Conservation (phyloP, 768 basidiomycete species). For the Tricholoma hemisulphureum region DNA sequence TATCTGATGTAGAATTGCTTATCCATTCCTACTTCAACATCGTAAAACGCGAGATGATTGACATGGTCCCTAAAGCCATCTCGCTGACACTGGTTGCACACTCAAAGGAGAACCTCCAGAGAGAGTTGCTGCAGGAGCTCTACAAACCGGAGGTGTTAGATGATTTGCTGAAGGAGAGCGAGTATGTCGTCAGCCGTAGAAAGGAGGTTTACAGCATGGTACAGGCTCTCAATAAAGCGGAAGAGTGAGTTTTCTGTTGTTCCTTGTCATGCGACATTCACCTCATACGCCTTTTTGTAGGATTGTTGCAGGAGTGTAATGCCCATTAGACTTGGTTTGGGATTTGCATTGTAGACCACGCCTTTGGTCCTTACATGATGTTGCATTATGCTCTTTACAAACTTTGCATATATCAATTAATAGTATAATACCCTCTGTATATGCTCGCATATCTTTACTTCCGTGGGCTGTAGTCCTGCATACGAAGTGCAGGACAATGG, state of each 20-base stretch:
- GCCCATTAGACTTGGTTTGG: background rate
- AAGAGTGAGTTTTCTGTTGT: slow-evolving; percentile 63
- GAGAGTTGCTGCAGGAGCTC: slow-evolving; percentile 90
- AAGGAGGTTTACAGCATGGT: slow-evolving; percentile 96
- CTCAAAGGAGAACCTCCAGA: slow-evolving; percentile 93
- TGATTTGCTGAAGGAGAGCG: slow-evolving; percentile 92
- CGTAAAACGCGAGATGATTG: slow-evolving; percentile 98
- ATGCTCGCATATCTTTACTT: slow-evolving; percentile 11
- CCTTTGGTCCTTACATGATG: slow-evolving; percentile 9
- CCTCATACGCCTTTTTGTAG: slow-evolving; percentile 27
- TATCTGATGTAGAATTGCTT: slow-evolving; percentile 65
- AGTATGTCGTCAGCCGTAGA: slow-evolving; percentile 82
- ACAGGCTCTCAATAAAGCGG: slow-evolving; percentile 91
- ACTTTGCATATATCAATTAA: slow-evolving; percentile 15
- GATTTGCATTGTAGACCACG: slow-evolving; percentile 6
- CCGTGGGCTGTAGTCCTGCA: slow-evolving; percentile 4
- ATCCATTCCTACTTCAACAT: slow-evolving; percentile 98
- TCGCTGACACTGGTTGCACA: slow-evolving; percentile 86
- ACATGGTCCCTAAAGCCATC: slow-evolving; percentile 98
- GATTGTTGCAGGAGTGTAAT: slow-evolving; percentile 63
- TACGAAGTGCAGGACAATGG: too few species aligned
- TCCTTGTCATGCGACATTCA: slow-evolving; percentile 3
- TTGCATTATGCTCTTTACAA: slow-evolving; percentile 28
- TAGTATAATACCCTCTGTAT: slow-evolving; percentile 32
- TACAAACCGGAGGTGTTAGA: slow-evolving; percentile 97